These are phyloP conservation scores for Alternaria sp. DNA, from an alignment of 2,329 filamentous ascomycete genomes.

Conservation along the genomic window DNA sequence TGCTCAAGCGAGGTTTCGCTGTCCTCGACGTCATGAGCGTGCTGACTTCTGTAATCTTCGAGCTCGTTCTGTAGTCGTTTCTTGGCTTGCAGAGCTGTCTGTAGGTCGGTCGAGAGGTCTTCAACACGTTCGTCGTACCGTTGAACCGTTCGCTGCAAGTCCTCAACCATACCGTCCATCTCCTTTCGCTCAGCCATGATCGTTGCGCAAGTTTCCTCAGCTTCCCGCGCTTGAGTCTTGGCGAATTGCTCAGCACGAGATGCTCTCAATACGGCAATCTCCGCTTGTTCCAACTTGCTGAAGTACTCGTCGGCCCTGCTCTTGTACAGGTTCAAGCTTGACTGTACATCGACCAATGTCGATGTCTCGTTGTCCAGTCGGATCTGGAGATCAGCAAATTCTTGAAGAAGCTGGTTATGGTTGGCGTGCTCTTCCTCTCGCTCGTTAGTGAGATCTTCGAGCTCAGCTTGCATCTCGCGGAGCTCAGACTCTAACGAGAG, in stretches of 20 bases:
- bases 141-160: slow-evolving; percentile 87
- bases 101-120: slow-evolving; percentile 87
- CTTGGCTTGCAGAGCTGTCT: slow-evolving; percentile 84
- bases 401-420: slow-evolving; percentile 85
- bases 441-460: slow-evolving; percentile 78
- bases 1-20: slow-evolving; percentile 96
- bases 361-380: slow-evolving; percentile 88
- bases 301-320: slow-evolving; percentile 94
- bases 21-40: slow-evolving; percentile 95
- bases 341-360: slow-evolving; percentile 80
- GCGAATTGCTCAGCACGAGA: slow-evolving; percentile 92
- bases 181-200: slow-evolving; percentile 92
- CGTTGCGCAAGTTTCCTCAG: slow-evolving; percentile 86
- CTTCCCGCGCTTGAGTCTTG: slow-evolving; percentile 84
- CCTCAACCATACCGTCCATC: slow-evolving; percentile 85
- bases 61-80: slow-evolving; percentile 95
- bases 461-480: slow-evolving; percentile 80
- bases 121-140: slow-evolving; percentile 89
- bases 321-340: slow-evolving; percentile 89
- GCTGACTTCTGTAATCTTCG: slow-evolving; percentile 93
- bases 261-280: slow-evolving; percentile 93
- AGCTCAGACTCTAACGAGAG: slow-evolving; percentile 83
- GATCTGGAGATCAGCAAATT: slow-evolving; percentile 93
- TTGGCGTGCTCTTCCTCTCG: slow-evolving; percentile 88
- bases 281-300: slow-evolving; percentile 93